Percentiles rank a stretch among this genome's conserved stretches.
These are phyloP conservation scores for Candida caryicola DNA, from an alignment of 805 yeast species.

Conservation along the genomic window DNA sequence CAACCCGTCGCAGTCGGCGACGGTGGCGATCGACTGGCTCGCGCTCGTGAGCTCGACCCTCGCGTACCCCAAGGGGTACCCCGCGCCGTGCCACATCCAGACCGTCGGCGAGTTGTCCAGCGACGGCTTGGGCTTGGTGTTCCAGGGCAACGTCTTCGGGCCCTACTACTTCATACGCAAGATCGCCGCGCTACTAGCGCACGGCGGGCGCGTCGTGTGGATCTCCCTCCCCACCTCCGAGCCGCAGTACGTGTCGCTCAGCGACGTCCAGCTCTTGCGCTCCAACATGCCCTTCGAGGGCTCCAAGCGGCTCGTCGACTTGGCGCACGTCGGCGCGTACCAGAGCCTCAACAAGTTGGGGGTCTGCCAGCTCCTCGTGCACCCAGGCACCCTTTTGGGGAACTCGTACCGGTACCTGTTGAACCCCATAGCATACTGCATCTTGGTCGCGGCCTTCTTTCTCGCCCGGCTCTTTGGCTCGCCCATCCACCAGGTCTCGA, in stretches of 20 bases:
- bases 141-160: slow-evolving; percentile 93
- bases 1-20: slow-evolving; percentile 62
- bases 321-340: slow-evolving; percentile 73
- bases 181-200: slow-evolving; percentile 50
- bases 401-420: slow-evolving; percentile 64
- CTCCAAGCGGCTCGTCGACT: slow-evolving; percentile 81
- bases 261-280: slow-evolving; percentile 69
- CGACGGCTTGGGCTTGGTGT: slow-evolving; percentile 82
- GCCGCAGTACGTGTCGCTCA: slow-evolving; percentile 65
- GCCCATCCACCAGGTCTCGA: slow-evolving; percentile 85
- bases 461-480: slow-evolving; percentile 79
- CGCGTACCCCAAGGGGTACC: slow-evolving; percentile 71
- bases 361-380: slow-evolving; percentile 73
- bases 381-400: slow-evolving; percentile 90
- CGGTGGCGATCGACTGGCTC: slow-evolving; percentile 80
- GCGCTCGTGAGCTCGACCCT: slow-evolving; percentile 67
- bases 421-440: slow-evolving; percentile 72
- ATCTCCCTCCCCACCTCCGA: slow-evolving; percentile 79
- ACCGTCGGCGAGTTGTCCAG: slow-evolving; percentile 66
- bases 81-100: slow-evolving; percentile 81
- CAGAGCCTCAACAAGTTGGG: slow-evolving; percentile 48
- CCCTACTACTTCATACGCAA: slow-evolving; percentile 82
- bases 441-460: slow-evolving; percentile 81
- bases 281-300: slow-evolving; percentile 80
- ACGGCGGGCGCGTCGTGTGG: slow-evolving; percentile 70